Evolutionary conservation across 768 basidiomycete species (phyloP), one percentile per base, ranked within the genome.

Genomic region (Kwoniella europaea): DNA sequence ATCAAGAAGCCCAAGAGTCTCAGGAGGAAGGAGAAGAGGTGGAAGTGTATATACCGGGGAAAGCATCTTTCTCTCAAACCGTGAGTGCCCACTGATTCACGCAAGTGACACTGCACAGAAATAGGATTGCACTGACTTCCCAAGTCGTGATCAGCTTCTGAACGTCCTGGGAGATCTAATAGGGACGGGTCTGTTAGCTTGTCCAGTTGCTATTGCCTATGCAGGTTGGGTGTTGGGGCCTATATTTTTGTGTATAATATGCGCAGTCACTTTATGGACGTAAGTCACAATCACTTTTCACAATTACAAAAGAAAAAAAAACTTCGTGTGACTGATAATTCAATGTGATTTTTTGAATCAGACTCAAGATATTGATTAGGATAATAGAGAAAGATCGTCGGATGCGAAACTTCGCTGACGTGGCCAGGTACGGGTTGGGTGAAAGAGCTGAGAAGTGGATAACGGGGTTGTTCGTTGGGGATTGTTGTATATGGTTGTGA

Each of bases 181-280:
- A 12, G 80, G 80, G 16, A 79, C 78, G 4, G 80, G 80, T 10
- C 62, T 81, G 4, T 64, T 81, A 15, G 78, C 80, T 46, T 74
- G 73, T 52, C 80, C 80, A 4, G 75, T 81, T 18, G 80, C 80
- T 15, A 67, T 79, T 20, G 80, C 80, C 6, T 73, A 81, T 71
- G 72, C 78, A 22, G 80, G 80, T 1, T 81, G 80, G 80, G 59
- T 81, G 4, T 58, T 79, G 4, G 80, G 80, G 5, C 76, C 77
- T 6, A 18, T 78, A 2, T 65, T 78, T 41, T 46, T 81, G 50
- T 66, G 71, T 41, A 22, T 75, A 5, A 74, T 76, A 3, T 78
- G 73, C 44, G 73, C 55, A 16, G 55, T 74, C 7, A 80, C 78
- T 3, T 46, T 76, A 10, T 75, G 64, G 62, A 80, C 79, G 79